A percentile compares a stretch with the other conserved stretches of the same genome.
phyloP scores from a whole-genome alignment of 352 stramenopile genomes.

The Blastocystis sp. region DNA sequence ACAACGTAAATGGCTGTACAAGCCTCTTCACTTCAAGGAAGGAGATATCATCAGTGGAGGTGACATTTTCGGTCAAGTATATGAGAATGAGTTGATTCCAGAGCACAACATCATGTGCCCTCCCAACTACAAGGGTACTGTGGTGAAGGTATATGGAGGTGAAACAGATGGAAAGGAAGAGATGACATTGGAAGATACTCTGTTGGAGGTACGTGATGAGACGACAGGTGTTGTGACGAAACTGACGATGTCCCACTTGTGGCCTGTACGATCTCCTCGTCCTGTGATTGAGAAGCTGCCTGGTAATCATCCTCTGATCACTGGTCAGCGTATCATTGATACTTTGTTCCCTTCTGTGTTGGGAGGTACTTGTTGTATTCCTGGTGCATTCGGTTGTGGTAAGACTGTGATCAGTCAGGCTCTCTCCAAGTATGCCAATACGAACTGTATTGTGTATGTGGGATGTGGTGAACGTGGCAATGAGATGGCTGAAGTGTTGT shows the following conservation, averaged over 20 bases:
- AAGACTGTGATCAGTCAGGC: slow-evolving; percentile 87
- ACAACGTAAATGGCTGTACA: slow-evolving; percentile 33
- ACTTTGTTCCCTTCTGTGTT: slow-evolving; percentile 96
- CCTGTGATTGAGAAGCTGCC: slow-evolving; percentile 94
- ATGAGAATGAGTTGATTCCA: slow-evolving; percentile 96
- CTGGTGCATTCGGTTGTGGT: slow-evolving; percentile 81
- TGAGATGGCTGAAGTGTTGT: slow-evolving; percentile 87
- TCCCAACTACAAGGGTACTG: slow-evolving; percentile 92
- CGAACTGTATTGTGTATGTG: slow-evolving; percentile 95
- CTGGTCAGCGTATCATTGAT: slow-evolving; percentile 95
- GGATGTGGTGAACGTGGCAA: slow-evolving; percentile 97
- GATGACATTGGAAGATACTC: slow-evolving; percentile 89
- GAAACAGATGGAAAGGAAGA: slow-evolving; percentile 89
- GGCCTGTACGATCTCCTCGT: slow-evolving; percentile 88
- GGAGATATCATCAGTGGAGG: slow-evolving; percentile 80
- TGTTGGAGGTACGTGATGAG: slow-evolving; percentile 90
- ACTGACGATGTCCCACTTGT: slow-evolving; percentile 91
- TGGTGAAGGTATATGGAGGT: slow-evolving; percentile 94
- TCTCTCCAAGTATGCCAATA: slow-evolving; percentile 98
- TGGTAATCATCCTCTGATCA: slow-evolving; percentile 91
- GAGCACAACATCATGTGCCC: slow-evolving; percentile 97
- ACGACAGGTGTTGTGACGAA: slow-evolving; percentile 77
- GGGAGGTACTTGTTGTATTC: slow-evolving; percentile 93
- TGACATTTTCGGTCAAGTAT: slow-evolving; percentile 93
- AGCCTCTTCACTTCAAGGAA: slow-evolving; percentile 40